Base-by-base conservation (phyloP, 2,329 filamentous ascomycete species). In the Penicillium sp. region DNA sequence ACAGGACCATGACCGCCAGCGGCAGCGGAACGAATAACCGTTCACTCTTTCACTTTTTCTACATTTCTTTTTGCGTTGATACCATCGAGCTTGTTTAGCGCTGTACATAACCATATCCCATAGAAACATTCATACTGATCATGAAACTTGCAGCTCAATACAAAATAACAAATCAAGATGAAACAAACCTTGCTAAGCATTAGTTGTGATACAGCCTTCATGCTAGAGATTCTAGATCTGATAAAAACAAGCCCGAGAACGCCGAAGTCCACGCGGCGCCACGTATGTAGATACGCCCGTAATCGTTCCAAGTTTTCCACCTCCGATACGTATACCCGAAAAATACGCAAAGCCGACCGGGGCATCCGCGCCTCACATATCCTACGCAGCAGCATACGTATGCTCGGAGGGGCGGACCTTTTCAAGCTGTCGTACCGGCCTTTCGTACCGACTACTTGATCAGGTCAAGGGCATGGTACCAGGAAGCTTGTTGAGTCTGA, bases 11-110 rank as follows among this genome's bases (percentile, higher is more conserved):
- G 46, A 45, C 18, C 50, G 48, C 29, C 52, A 53, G 39, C 52
- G 47, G 29, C 44, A 56, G 45, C 55, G 57, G 38, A 57, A 40
- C 40, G 58, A 62, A 32, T 61, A 48, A 53, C 31, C 10, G 10
- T 10, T 31, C 16, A 40, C 24, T 43, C 29, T 14, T 43, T 43
- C 18, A 14, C 47, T 39, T 52, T 13, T 43, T 44, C 42, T 13
- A n/a, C 47, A 18, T 47, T 45, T 59, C 38, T 43, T 52, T 31
- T 56, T 51, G 22, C 42, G 43, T 55, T 44, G 43, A 22, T 38
- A 29, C 39, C 4, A 18, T n/a, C 31, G n/a, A 40, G 36, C 16
- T 27, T 21, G 9, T 40, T 9, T 40, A 40, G 38, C 36, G 42
- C 18, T 32, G 31, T 34, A 43, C 21, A 49, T 43, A 43, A 42